phyloP scores from a whole-genome alignment of 2,329 filamentous ascomycete species.

The Herpotrichia juniperi region DNA sequence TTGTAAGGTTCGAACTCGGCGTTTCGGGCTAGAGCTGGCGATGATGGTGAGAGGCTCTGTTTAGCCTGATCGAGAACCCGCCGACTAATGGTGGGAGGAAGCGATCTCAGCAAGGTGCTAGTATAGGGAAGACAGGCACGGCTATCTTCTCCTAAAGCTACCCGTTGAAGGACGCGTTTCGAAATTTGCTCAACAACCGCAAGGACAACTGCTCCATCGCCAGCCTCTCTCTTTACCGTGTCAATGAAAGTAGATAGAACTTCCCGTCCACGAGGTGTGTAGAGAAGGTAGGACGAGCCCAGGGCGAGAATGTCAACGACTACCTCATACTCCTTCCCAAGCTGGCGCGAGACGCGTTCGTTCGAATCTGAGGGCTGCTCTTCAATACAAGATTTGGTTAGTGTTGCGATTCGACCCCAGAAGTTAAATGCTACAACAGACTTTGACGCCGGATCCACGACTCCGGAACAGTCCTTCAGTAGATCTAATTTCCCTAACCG shows the following conservation, averaged over 20 bases:
- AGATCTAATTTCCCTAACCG: constrained; percentile 46
- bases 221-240: constrained; percentile 65
- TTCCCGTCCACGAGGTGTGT: constrained; percentile 21
- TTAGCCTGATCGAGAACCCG: constrained; percentile 65
- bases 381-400: constrained; percentile 30
- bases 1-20: constrained; percentile 65
- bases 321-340: constrained; percentile 73
- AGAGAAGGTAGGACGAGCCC: constrained; percentile 55
- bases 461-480: constrained; percentile 41
- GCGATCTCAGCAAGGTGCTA: constrained; percentile 42
- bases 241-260: constrained; percentile 65
- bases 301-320: constrained; percentile 69
- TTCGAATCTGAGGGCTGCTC: constrained; percentile 26
- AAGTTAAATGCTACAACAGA: constrained; percentile 30
- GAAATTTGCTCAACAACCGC: constrained; percentile 75
- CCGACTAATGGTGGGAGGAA: constrained; percentile 54
- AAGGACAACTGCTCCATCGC: constrained; percentile 70
- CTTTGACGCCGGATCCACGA: constrained; percentile 24
- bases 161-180: constrained; percentile 39
- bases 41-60: constrained; percentile 69
- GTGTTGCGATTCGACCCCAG: constrained; percentile 32
- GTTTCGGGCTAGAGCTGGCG: constrained; percentile 39
- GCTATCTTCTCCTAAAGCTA: constrained; percentile 21
- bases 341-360: constrained; percentile 42
- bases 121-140: constrained; percentile 30